phyloP scores from a whole-genome alignment of 1,284 basidiomycete genomes.

The Schizophyllum commune region DNA sequence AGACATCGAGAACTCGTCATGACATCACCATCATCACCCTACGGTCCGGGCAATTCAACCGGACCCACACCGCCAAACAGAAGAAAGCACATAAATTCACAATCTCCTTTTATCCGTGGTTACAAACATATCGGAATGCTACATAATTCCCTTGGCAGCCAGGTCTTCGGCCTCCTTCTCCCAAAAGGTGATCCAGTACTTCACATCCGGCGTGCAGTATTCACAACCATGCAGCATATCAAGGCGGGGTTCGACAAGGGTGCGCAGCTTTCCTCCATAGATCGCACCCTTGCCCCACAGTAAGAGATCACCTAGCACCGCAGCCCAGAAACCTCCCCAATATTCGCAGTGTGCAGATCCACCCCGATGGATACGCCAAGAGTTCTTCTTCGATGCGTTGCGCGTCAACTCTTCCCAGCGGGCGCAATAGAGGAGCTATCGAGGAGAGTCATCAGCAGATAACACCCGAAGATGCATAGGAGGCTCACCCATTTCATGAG shows the following conservation, averaged over 20 bases:
- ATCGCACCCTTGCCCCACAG: neutral
- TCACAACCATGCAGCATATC: neutral
- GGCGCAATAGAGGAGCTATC: neutral
- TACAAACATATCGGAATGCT: neutral
- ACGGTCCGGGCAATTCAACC: too few relatives aligned
- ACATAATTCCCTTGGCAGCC: neutral
- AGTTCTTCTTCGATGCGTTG: neutral
- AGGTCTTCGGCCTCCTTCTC: neutral
- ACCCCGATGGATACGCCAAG: neutral
- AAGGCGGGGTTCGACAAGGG: neutral
- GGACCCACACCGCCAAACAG: neutral
- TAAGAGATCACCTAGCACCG: neutral
- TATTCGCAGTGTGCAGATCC: neutral
- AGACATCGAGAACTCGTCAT: too few relatives aligned
- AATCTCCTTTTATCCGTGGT: too few relatives aligned
- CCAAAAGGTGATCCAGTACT: neutral
- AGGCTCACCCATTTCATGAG: neutral
- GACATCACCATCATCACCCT: too few relatives aligned
- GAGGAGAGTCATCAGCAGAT: neutral
- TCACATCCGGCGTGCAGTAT: neutral
- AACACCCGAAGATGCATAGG: neutral
- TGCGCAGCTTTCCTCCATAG: neutral
- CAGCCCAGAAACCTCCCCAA: neutral
- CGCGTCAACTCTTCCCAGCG: neutral
- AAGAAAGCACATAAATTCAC: neutral